Evolutionary conservation across 2,329 filamentous ascomycete species (phyloP), one percentile per base, ranked within the genome.

Genomic region (Hypocreales sp.): DNA sequence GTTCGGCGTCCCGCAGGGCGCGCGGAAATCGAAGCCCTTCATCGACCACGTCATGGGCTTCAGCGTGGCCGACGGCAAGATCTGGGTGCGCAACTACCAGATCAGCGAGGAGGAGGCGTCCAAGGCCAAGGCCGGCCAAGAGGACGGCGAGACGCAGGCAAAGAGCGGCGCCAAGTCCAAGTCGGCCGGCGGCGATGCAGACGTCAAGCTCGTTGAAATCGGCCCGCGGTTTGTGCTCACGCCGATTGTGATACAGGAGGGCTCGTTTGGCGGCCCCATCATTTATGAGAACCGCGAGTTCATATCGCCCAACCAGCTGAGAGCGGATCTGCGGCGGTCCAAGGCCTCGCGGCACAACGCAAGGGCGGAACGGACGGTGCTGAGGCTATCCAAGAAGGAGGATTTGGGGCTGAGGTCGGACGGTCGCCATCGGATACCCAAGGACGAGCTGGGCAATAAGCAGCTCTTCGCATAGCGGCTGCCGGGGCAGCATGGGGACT

Each of bases 221-320:
- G 90, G 90, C 0, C 90, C 90, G 0, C 71, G 90, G 24, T 87
- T 94, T 40, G 84, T 94, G 17, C 61, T 94, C 27, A 94, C 84
- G 15, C 87, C 90, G 1, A 94, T 94, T 38, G 75, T 95, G 31
- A 93, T 95, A 39, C 74, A 92, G 41, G 90, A 98, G 51, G 84
- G 83, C 23, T 86, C 80, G 34, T 95, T 98, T 42, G 87, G 87
- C 29, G 90, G 90, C 0, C 87, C 90, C 4, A 83, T 95, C 38
- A 92, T 98, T 46, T 98, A 92, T 58, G 83, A 95, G 63, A 95
- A 95, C 61, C 90, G 83, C 64, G 79, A 93, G 51, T 98, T 93
- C 44, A 81, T 98, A 29, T 90, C 79, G 40, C 90, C 90, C 8
- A 98, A 98, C 68, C 82, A 94, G 56, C 72, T 95, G 37, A 68